Evolutionary conservation across 352 stramenopile species (phyloP).

Genomic region (Phytophthora pini): DNA sequence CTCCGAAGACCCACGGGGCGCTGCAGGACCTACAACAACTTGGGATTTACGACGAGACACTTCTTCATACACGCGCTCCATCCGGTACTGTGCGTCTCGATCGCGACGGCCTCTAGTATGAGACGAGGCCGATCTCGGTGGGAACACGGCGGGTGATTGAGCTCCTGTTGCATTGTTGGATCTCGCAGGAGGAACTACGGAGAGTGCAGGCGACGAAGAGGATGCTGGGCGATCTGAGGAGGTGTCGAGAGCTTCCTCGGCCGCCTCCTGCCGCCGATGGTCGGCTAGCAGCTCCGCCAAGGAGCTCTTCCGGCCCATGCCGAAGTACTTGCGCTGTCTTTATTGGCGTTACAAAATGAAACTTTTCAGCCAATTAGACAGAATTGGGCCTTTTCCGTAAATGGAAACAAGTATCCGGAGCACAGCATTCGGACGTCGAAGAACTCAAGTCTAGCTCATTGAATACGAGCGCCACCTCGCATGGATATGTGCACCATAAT

Average conservation of each 20-base stretch:
- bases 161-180: constrained; percentile 23
- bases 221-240: background rate
- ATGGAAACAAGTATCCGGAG: constrained; percentile 28
- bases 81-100: constrained; percentile 46
- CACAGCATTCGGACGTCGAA: background rate
- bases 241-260: background rate
- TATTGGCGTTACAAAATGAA: constrained; percentile 22
- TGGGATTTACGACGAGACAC: constrained; percentile 50
- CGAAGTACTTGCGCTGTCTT: constrained; percentile 26
- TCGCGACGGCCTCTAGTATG: constrained; percentile 12
- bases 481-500: background rate
- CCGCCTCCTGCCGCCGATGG: constrained; percentile 33
- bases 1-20: constrained; percentile 29
- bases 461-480: background rate
- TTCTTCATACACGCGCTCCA: constrained; percentile 62
- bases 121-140: constrained; percentile 14
- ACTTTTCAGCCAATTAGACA: constrained; percentile 27
- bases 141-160: background rate
- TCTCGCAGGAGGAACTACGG: background rate
- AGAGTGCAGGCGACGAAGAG: constrained; percentile 2
- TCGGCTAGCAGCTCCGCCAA: constrained; percentile 36
- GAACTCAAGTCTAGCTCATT: constrained; percentile 1
- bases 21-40: constrained; percentile 12
- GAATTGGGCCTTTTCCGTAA: constrained; percentile 2
- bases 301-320: constrained; percentile 40